These are phyloP conservation scores for Adansonia gregorii DNA, from an alignment of 441 rosid species.

Conservation along the genomic window DNA sequence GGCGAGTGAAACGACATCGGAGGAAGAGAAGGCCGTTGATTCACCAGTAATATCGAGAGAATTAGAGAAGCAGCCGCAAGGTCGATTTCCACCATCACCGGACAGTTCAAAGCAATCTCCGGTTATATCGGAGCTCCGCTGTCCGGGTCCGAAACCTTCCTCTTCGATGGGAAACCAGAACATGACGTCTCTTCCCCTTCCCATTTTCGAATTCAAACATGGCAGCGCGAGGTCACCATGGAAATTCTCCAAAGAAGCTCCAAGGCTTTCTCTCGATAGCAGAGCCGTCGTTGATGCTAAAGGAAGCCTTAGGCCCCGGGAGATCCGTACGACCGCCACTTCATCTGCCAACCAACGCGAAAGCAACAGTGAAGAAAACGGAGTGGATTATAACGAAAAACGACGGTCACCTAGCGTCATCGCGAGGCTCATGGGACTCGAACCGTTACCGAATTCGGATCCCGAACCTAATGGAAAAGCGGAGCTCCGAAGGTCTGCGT, in stretches of 20 bases:
- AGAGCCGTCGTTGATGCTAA: conserved; percentile 83
- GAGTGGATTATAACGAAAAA: conserved; percentile 42
- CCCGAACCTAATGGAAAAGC: conserved; percentile 47
- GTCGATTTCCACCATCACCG: conserved; percentile 51
- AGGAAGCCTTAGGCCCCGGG: conserved; percentile 79
- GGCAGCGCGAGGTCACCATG: conserved; percentile 60
- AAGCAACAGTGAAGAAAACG: conserved; percentile 29
- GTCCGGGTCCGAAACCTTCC: conserved; percentile 42
- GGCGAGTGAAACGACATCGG: conserved; percentile 46
- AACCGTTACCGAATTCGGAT: conserved; percentile 57
- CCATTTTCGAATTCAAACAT: conserved; percentile 54
- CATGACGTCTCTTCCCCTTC: conserved; percentile 52
- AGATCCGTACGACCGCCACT: conserved; percentile 57
- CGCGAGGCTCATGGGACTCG: conserved; percentile 91
- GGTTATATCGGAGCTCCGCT: conserved; percentile 32
- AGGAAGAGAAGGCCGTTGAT: conserved; percentile 35
- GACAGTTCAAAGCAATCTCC: conserved; percentile 45
- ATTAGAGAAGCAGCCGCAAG: conserved; percentile 36
- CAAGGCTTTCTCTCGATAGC: conserved; percentile 92
- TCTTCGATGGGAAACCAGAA: conserved; percentile 33
- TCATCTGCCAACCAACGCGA: conserved; percentile 37
- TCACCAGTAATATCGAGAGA: conserved; percentile 48
- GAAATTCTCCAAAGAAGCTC: conserved; percentile 89
- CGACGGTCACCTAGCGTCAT: conserved; percentile 79
- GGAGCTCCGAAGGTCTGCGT: conserved; percentile 83